phyloP scores from a whole-genome alignment of 768 basidiomycete species.

The Coprinellus micaceus region DNA sequence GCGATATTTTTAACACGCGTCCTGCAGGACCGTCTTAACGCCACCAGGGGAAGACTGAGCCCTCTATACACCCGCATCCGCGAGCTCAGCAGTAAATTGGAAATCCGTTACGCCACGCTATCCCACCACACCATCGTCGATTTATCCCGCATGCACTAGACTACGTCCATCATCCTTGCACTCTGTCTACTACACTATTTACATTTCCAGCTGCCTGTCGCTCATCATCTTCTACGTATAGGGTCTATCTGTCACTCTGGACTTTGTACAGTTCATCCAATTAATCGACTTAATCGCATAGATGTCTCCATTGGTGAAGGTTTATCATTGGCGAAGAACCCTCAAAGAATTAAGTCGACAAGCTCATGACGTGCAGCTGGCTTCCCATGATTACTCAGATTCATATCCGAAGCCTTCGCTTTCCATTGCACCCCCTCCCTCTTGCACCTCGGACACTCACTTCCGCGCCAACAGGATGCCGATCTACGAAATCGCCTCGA shows the following conservation, averaged over 20 bases:
- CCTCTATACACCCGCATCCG: slow-evolving; percentile 10
- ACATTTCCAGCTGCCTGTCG: too few relatives aligned
- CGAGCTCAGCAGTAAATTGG: slow-evolving; percentile 15
- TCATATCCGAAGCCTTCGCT: too few relatives aligned
- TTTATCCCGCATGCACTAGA: neutral
- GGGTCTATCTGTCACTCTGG: too few relatives aligned
- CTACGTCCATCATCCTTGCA: neutral
- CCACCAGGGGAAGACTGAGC: slow-evolving; percentile 14
- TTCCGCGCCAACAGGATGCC: too few relatives aligned
- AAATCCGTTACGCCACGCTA: slow-evolving; percentile 16
- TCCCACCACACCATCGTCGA: neutral
- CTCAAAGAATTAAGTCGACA: too few relatives aligned
- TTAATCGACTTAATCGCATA: too few relatives aligned
- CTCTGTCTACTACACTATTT: neutral
- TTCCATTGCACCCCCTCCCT: neutral
- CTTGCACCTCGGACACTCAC: too few relatives aligned
- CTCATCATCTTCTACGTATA: too few relatives aligned
- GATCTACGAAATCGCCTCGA: neutral
- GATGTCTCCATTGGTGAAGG: too few relatives aligned
- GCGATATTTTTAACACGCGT: neutral
- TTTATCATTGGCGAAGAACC: too few relatives aligned
- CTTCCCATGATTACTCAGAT: neutral
- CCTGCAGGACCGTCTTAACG: slow-evolving; percentile 18
- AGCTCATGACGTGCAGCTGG: neutral
- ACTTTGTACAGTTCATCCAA: too few relatives aligned